Percentiles rank a stretch among this genome's conserved stretches.
Evolutionary conservation across 306 rosid species (phyloP).

Genomic region (Vachellia collinsii): DNA sequence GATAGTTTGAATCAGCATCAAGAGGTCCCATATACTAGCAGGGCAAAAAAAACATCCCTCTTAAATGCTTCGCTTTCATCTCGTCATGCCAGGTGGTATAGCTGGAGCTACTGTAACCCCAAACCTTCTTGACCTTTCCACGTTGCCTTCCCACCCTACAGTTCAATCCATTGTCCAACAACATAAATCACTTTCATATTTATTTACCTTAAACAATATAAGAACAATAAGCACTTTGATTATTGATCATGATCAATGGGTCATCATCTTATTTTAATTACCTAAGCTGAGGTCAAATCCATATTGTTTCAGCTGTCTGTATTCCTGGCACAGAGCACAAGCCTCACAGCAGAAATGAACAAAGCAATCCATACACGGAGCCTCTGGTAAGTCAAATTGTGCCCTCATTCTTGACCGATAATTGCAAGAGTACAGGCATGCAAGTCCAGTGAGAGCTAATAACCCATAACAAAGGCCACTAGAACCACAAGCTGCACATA

Average conservation of each 20-base stretch:
- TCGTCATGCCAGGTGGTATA: constrained; percentile 47
- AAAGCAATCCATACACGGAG: constrained; percentile 72
- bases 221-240: constrained; percentile 4
- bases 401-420: constrained; percentile 65
- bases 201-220: background rate
- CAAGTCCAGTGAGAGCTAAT: constrained; percentile 44
- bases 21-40: background rate
- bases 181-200: background rate
- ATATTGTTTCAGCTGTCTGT: constrained; percentile 61
- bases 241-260: background rate
- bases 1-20: background rate
- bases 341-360: constrained; percentile 71
- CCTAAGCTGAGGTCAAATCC: constrained; percentile 76
- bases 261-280: constrained; percentile 12
- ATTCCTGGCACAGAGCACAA: constrained; percentile 78
- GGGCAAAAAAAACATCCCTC: background rate
- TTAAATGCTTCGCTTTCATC: constrained; percentile 38
- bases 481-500: constrained; percentile 49
- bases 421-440: constrained; percentile 63
- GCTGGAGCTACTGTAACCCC: constrained; percentile 35
- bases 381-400: constrained; percentile 63
- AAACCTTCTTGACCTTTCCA: constrained; percentile 47
- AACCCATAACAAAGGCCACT: constrained; percentile 53
- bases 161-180: constrained; percentile 25
- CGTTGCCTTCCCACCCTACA: constrained; percentile 71